Evolutionary conservation across 805 yeast species (phyloP).

Genomic region (Yarrowia sp.): DNA sequence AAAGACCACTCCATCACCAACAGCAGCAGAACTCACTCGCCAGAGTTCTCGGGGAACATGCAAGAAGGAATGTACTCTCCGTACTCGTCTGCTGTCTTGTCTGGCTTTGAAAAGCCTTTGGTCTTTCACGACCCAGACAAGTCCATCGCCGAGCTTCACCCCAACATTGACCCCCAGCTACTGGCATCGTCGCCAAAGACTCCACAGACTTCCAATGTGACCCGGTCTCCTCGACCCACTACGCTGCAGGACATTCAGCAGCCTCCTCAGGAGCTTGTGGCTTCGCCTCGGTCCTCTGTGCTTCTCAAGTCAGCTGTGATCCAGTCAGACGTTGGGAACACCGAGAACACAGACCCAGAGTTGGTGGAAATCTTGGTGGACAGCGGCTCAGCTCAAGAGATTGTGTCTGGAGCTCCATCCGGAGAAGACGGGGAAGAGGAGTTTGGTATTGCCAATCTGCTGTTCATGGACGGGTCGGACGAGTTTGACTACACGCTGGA

Average conservation of each 20-base stretch:
- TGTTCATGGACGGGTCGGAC: constrained; percentile 15
- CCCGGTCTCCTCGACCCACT: not conserved
- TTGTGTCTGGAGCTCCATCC: not conserved
- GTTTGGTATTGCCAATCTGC: constrained; percentile 14
- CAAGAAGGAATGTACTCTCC: constrained; percentile 14
- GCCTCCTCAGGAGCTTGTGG: constrained; percentile 1
- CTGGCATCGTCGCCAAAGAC: not conserved
- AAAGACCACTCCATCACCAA: constrained; percentile 14
- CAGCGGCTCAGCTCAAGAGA: not conserved
- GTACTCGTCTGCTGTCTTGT: constrained; percentile 7
- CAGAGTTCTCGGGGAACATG: not conserved
- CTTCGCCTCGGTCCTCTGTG: not conserved
- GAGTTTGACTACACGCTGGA: constrained; percentile 21
- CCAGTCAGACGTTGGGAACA: not conserved
- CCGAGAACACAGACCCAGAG: constrained; percentile 12
- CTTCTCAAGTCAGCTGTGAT: not conserved
- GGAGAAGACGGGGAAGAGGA: not conserved
- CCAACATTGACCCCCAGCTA: not conserved
- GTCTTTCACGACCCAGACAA: not conserved
- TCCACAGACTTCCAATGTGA: not conserved
- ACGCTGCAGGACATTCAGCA: not conserved
- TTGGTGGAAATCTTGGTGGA: not conserved
- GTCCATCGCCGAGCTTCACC: not conserved
- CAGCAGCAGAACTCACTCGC: constrained; percentile 20
- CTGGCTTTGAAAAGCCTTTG: constrained; percentile 4